These are phyloP conservation scores for Aurantiochytrium sp. DNA, from an alignment of 108 stramenopile genomes.

Conservation along the genomic window DNA sequence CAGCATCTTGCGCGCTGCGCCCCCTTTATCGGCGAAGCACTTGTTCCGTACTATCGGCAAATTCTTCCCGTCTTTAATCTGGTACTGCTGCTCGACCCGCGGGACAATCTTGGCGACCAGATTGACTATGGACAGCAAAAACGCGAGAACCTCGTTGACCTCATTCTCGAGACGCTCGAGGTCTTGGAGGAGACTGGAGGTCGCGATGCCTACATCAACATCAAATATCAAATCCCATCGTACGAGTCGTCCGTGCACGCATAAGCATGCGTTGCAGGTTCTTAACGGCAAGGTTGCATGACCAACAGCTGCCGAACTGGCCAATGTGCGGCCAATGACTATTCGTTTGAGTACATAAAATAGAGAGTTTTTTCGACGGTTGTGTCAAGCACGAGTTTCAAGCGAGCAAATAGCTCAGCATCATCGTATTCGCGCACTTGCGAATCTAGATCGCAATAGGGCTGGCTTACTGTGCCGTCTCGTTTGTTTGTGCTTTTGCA, in stretches of 20 bases:
- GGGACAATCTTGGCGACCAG: conserved; percentile 67
- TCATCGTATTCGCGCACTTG: too few species aligned
- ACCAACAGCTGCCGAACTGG: too few species aligned
- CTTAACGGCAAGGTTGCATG: too few species aligned
- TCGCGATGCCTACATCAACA: conserved; percentile 76
- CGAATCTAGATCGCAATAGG: too few species aligned
- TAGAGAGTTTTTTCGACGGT: too few species aligned
- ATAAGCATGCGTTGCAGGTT: background rate
- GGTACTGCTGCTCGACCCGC: conserved; percentile 46
- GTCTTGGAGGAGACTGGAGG: conserved; percentile 70
- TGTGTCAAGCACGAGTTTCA: too few species aligned
- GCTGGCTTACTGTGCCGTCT: too few species aligned
- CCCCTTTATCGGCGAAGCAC: conserved; percentile 73
- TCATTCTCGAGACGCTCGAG: conserved; percentile 71
- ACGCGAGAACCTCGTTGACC: conserved; percentile 63
- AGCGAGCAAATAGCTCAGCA: too few species aligned
- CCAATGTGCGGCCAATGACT: too few species aligned
- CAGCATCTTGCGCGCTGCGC: conserved; percentile 56
- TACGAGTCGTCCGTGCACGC: conserved; percentile 23
- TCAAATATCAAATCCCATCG: conserved; percentile 65
- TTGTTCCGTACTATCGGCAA: conserved; percentile 82
- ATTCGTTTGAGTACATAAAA: too few species aligned
- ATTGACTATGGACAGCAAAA: conserved; percentile 76
- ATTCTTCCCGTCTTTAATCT: conserved; percentile 71
- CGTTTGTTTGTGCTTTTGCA: too few species aligned